Conservation (phyloP, 1,284 basidiomycete species). For the Schizopora paradoxa region DNA sequence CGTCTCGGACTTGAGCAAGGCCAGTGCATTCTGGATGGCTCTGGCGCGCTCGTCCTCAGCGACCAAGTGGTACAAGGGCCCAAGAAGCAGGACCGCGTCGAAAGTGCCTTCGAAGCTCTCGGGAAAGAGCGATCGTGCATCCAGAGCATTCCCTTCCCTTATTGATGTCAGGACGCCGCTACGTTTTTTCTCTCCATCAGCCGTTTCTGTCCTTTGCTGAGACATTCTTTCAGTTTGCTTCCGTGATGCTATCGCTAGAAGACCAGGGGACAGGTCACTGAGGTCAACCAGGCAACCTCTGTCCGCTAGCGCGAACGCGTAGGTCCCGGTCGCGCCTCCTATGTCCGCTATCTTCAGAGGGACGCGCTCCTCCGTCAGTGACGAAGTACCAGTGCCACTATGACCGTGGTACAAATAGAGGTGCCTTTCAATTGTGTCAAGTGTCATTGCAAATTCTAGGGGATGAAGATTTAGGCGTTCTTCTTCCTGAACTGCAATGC, state of each 20-base stretch:
- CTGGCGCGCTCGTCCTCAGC: not conserved
- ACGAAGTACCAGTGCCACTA: not conserved
- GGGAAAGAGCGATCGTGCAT: constrained; percentile 1
- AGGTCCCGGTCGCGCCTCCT: constrained; percentile 9
- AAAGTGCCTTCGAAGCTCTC: constrained; percentile 1
- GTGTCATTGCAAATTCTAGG: constrained; percentile 3
- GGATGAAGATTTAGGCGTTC: constrained; percentile 6
- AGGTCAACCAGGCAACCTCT: constrained; percentile 1
- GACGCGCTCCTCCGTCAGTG: not conserved
- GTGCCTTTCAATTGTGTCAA: constrained; percentile 4
- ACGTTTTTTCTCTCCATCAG: not conserved
- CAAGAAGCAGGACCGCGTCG: constrained; percentile 10
- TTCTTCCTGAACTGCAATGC: not conserved
- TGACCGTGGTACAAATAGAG: not conserved
- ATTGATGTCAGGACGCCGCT: not conserved
- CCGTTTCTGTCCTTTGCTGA: not conserved
- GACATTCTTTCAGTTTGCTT: no score
- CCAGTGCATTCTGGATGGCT: constrained; percentile 4
- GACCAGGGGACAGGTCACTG: constrained; percentile 2
- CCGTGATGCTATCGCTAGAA: not conserved
- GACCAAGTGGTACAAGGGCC: constrained; percentile 8
- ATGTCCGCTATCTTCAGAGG: constrained; percentile 9
- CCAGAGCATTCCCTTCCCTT: constrained; percentile 3
- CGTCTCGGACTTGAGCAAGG: not conserved
- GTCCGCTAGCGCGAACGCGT: constrained; percentile 5